Percentiles rank a stretch among this genome's conserved stretches.
Evolutionary conservation across 2,329 filamentous ascomycete genomes (phyloP).

Genomic region (Scopulariopsis brevicaulis): DNA sequence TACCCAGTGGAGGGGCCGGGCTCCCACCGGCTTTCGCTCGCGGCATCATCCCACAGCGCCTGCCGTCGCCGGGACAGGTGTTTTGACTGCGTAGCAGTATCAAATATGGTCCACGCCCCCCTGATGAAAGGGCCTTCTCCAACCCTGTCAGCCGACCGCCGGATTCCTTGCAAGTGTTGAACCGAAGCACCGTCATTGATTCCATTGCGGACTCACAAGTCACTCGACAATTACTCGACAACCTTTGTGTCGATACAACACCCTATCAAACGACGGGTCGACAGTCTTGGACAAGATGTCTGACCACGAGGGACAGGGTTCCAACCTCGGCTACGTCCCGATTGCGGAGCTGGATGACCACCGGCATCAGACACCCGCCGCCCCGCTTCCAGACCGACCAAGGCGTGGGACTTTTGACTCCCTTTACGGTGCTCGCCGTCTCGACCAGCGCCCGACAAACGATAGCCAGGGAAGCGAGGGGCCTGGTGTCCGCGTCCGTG

Average conservation of each 20-base stretch:
- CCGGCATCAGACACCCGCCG: conserved; percentile 52
- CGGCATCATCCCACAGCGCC: not conserved
- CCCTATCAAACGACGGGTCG: not conserved
- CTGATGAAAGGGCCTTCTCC: not conserved
- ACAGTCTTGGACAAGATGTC: conserved; percentile 45
- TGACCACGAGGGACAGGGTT: conserved; percentile 47
- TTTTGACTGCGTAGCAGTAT: not conserved
- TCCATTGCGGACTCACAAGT: not conserved
- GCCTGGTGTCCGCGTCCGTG: conserved; percentile 46
- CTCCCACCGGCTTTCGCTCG: conserved; percentile 1
- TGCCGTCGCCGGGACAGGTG: not conserved
- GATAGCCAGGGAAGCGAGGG: conserved; percentile 14
- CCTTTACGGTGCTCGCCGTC: conserved; percentile 42
- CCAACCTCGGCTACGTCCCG: conserved; percentile 58
- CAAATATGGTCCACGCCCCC: not conserved
- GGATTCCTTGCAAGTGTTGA: not conserved
- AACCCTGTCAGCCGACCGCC: not conserved
- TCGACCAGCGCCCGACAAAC: conserved; percentile 16
- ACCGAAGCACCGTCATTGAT: not conserved
- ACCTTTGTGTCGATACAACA: not conserved
- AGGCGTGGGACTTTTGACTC: conserved; percentile 68
- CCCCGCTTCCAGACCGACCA: conserved; percentile 47
- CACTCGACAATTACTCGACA: not conserved
- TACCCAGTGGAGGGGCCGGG: conserved; percentile 1
- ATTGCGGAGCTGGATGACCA: conserved; percentile 83